A percentile compares a stretch with the other conserved stretches of the same genome.
Evolutionary conservation across 495 filamentous ascomycete genomes (phyloP).

Genomic region (Aspergillus egyptiacus): DNA sequence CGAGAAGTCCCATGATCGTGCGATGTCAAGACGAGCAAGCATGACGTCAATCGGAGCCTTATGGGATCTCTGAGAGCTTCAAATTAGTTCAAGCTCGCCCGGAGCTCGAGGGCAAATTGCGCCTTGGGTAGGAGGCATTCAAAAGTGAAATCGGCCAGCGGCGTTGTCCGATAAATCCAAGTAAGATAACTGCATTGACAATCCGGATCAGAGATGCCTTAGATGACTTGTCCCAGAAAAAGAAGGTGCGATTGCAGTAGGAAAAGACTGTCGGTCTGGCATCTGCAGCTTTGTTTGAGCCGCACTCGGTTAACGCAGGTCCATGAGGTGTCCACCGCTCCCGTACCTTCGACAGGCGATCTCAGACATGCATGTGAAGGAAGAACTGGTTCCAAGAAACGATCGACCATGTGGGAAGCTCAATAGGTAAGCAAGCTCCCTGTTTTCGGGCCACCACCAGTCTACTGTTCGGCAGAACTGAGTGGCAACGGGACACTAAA

Average conservation of each 20-base stretch:
- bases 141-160: neutral
- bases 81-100: neutral
- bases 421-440: neutral
- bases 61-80: too few relatives aligned
- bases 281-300: conserved; percentile 1
- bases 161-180: neutral
- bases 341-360: neutral
- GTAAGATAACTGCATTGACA: neutral
- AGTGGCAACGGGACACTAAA: neutral
- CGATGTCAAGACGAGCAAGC: too few relatives aligned
- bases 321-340: neutral
- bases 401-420: too few relatives aligned
- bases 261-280: neutral
- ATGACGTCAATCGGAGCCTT: too few relatives aligned
- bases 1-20: too few relatives aligned
- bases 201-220: neutral
- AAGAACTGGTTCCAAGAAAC: neutral
- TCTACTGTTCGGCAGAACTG: neutral
- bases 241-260: too few relatives aligned
- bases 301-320: neutral
- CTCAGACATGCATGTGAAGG: neutral
- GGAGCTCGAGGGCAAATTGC: neutral
- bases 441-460: neutral
- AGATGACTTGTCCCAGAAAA: too few relatives aligned
- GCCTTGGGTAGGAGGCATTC: neutral